phyloP scores from a whole-genome alignment of 305 asterid genomes.

The Plantago lanceolata region DNA sequence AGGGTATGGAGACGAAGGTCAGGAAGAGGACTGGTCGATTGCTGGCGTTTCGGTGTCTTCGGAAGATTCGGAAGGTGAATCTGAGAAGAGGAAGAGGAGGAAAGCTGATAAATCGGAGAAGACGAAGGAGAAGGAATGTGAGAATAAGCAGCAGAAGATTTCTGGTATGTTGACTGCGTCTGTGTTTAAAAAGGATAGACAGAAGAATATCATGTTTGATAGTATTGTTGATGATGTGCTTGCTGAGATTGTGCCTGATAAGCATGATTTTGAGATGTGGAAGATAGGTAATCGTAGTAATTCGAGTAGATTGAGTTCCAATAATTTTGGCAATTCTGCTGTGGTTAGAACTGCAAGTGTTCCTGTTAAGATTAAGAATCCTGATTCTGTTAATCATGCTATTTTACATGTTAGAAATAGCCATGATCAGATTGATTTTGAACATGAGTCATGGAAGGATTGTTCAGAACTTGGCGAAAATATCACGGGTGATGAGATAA shows the following conservation, averaged over 20 bases:
- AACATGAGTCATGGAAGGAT: slow-evolving; percentile 25
- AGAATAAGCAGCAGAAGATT: slow-evolving; percentile 61
- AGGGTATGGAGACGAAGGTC: slow-evolving; percentile 93
- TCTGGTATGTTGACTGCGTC: slow-evolving; percentile 78
- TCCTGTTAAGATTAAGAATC: slow-evolving; percentile 43
- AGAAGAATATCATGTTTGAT: slow-evolving; percentile 56
- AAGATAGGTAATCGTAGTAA: slow-evolving; percentile 58
- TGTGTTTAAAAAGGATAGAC: slow-evolving; percentile 62
- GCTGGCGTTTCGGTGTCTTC: slow-evolving; percentile 57
- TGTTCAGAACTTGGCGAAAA: slow-evolving; percentile 18
- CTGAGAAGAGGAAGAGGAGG: slow-evolving; percentile 53
- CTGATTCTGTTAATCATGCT: slow-evolving; percentile 28
- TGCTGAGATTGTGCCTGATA: slow-evolving; percentile 92
- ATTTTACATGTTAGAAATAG: slow-evolving; percentile 27
- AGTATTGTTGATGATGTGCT: slow-evolving; percentile 83
- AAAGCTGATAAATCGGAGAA: slow-evolving; percentile 43
- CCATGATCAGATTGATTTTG: slow-evolving; percentile 12
- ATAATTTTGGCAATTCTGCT: slow-evolving; percentile 25
- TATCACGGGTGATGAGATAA: slow-evolving; percentile 22
- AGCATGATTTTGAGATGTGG: slow-evolving; percentile 71
- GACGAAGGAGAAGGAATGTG: slow-evolving; percentile 51
- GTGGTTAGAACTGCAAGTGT: slow-evolving; percentile 24
- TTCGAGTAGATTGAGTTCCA: slow-evolving; percentile 28
- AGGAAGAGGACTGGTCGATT: slow-evolving; percentile 89
- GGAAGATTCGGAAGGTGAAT: slow-evolving; percentile 70